Conservation (phyloP, 805 yeast species). For the Ogataea minuta region DNA sequence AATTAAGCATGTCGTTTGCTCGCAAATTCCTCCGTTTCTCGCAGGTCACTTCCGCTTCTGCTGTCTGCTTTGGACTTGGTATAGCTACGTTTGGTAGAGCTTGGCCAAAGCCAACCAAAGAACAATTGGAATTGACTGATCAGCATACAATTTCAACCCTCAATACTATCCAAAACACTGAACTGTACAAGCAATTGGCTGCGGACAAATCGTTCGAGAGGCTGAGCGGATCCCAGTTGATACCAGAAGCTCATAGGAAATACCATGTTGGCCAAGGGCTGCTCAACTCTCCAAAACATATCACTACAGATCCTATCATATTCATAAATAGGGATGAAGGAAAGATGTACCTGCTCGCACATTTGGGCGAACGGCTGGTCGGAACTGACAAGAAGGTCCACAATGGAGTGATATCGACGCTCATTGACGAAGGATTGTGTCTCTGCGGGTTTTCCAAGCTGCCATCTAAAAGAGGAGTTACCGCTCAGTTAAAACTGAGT, state of each 20-base stretch:
- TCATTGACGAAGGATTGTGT: conserved; percentile 83
- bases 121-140: conserved; percentile 7
- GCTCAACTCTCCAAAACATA: conserved; percentile 61
- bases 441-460: conserved; percentile 79
- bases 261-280: conserved; percentile 74
- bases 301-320: conserved; percentile 75
- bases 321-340: conserved; percentile 50
- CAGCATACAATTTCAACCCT: conserved; percentile 30
- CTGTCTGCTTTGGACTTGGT: conserved; percentile 29
- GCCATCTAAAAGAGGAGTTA: conserved; percentile 84
- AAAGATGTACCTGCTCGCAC: conserved; percentile 62
- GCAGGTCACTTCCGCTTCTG: conserved; percentile 12
- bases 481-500: conserved; percentile 69
- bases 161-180: conserved; percentile 27
- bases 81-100: conserved; percentile 30
- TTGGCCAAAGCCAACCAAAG: conserved; percentile 29
- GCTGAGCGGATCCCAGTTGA: conserved; percentile 39
- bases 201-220: conserved; percentile 26
- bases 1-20: conserved; percentile 2
- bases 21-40: conserved; percentile 9
- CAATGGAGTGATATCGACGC: conserved; percentile 74
- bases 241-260: conserved; percentile 57
- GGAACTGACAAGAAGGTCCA: conserved; percentile 76
- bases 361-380: conserved; percentile 62
- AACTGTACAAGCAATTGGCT: conserved; percentile 26